Evolutionary conservation across 129 eudicot species (phyloP), one percentile per base, ranked within the genome.

Genomic region (Pittosporum tobira): DNA sequence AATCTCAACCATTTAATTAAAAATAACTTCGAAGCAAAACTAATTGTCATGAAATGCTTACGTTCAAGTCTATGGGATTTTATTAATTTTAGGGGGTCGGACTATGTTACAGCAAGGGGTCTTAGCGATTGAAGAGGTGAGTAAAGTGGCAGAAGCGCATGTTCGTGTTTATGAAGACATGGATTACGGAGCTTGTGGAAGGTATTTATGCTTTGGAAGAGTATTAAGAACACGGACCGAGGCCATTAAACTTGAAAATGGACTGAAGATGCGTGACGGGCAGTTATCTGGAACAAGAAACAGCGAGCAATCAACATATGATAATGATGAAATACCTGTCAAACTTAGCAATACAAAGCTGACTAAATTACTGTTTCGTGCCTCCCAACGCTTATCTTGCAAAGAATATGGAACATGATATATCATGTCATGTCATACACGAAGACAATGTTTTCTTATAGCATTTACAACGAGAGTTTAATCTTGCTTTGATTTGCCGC

Each of bases 181-280:
- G 53, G 70, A 65, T 26, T 52, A 51, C 25, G 70, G 70, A 31
- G 70, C 70, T 23, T 20, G 51, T 25, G 70, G 70, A 22, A 22
- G 70, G 16, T 65, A 65, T 20, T 31, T 65, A 2, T 65, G 70
- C 16, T 65, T 29, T 25, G 61, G 45, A 15, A 34, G 50, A 20
- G 25, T 65, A 36, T 6, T 65, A 14, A 52, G 22, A 21, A 65
- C 48, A 31, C 2, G 38, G 51, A 61, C 51, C 16, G 70, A 65
- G 24, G 70, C 61, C 51, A 36, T 65, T 13, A 61, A 37, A 38
- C 61, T 65, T 16, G 70, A 51, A 40, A 65, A 51, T 24, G 36
- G 11, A 4, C 24, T 65, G 61, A 65, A 65, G 28, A 31, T 65
- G 26, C 51, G 23, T 36, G 40, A 34, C 10, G 70, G 70, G 12